Percentiles rank a stretch among this genome's conserved stretches.
phyloP scores from a whole-genome alignment of 345 rosid genomes.

The Moringa oleifera region DNA sequence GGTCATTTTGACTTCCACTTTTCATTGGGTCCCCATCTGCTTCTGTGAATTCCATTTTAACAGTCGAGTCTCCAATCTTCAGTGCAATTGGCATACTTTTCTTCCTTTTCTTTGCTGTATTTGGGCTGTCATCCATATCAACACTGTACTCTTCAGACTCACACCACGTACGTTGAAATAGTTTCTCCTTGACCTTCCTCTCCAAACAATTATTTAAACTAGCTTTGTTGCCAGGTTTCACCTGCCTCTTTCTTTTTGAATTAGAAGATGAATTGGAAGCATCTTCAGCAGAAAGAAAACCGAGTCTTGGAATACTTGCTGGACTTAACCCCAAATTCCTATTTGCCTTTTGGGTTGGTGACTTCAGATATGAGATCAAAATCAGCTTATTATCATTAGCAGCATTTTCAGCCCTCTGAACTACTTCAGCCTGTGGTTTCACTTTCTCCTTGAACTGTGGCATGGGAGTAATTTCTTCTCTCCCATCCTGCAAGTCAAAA shows the following conservation, averaged over 20 bases:
- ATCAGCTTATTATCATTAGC: slow-evolving; percentile 22
- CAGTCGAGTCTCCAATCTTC: slow-evolving; percentile 19
- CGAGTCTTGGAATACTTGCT: slow-evolving; percentile 18
- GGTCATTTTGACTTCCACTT: slow-evolving; percentile 14
- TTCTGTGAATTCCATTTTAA: slow-evolving; percentile 17
- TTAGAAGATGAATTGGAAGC: slow-evolving; percentile 18
- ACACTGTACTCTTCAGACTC: slow-evolving; percentile 18
- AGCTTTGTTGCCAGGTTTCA: slow-evolving; percentile 15
- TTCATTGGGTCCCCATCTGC: slow-evolving; percentile 17
- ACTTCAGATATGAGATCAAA: slow-evolving; percentile 19
- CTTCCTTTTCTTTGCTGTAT: slow-evolving; percentile 19
- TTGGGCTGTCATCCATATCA: slow-evolving; percentile 12
- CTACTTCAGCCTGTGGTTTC: slow-evolving; percentile 10
- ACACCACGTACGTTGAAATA: slow-evolving; percentile 7
- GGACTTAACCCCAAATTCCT: slow-evolving; percentile 17
- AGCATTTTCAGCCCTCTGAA: slow-evolving; percentile 24
- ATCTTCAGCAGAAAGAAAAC: slow-evolving; percentile 9
- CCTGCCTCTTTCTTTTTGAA: slow-evolving; percentile 23
- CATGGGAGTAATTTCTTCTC: slow-evolving; percentile 20
- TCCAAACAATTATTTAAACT: slow-evolving; percentile 18
- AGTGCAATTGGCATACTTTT: slow-evolving; percentile 11
- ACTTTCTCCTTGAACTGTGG: slow-evolving; percentile 20
- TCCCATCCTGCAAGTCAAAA: slow-evolving; percentile 30
- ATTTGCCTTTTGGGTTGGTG: slow-evolving; percentile 25
- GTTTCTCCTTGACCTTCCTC: slow-evolving; percentile 26